Base-by-base conservation (phyloP, 352 stramenopile species). In the Globisporangium viniferum region DNA sequence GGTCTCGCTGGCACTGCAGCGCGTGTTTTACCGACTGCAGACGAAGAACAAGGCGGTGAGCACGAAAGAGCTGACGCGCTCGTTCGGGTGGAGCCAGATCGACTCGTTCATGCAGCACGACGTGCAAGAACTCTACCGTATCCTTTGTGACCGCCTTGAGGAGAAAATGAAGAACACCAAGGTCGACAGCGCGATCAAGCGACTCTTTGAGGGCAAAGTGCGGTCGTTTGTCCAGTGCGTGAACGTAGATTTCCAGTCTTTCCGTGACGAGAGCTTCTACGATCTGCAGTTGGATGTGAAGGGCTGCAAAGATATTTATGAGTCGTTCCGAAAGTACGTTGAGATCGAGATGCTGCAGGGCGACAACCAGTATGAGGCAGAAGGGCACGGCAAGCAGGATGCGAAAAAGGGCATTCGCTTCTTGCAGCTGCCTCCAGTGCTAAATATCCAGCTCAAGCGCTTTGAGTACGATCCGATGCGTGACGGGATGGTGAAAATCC, bases 21-120 rank as follows among this genome's bases (percentile, higher is more conserved):
- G 89, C 7, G 89, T 96, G 12, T 96, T 96, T 73, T 95, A 95
- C 66, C 73, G 89, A 0, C 65, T 96, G 36, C 84, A 96, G 71
- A 78, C 76, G 20, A 75, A 93, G 59, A 65, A 54, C 2, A 92
- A 90, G 35, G 84, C 88, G 0, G 93, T 98, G 62, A 93, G 82
- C 24, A 98, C 94, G 0, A 96, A 98, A 65, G 92, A 97, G 64
- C 77, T 98, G 1, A 98, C 94, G 31, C 85, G 88, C 15, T 93
- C 90, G 8, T 98, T 98, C 76, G 93, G 90, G 0, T 98, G 94
- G 94, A 95, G 84, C 46, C 81, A 91, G 46, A 88, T 93, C 29
- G 92, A 98, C 67, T 81, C 92, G 22, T 97, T 97, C 74, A 95
- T 95, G 79, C 93, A 98, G 74, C 94, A 98, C 67, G 92, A 98